Evolutionary conservation across 345 rosid genomes (phyloP).

Genomic region (Pistacia atlantica): DNA sequence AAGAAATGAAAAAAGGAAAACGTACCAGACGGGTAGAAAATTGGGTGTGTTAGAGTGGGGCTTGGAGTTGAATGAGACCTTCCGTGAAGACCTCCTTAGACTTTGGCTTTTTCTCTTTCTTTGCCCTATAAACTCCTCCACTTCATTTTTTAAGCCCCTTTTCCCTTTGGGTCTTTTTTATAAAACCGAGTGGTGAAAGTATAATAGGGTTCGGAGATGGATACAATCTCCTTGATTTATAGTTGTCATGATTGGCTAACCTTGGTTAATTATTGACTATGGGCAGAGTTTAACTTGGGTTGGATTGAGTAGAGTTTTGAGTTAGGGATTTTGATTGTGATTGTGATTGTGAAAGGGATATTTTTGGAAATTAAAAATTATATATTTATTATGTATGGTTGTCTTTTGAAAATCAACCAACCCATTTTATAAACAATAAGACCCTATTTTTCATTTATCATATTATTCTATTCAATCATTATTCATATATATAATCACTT

Average conservation of each 20-base stretch:
- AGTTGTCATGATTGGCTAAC: slow-evolving; percentile 22
- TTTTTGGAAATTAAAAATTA: slow-evolving; percentile 6
- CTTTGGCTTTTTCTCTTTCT: slow-evolving; percentile 24
- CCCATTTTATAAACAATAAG: neutral
- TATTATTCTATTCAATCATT: no score
- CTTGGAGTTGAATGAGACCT: slow-evolving; percentile 19
- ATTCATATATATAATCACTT: no score
- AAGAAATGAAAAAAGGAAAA: neutral
- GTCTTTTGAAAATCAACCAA: neutral
- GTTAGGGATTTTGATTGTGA: neutral
- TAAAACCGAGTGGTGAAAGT: neutral
- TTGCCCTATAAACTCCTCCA: slow-evolving; percentile 6
- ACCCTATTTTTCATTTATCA: no score
- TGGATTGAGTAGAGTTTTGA: neutral
- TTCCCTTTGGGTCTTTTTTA: neutral
- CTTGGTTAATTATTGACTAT: slow-evolving; percentile 26
- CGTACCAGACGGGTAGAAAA: slow-evolving; percentile 31
- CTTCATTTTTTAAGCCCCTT: neutral
- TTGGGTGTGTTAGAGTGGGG: slow-evolving; percentile 1
- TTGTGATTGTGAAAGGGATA: neutral
- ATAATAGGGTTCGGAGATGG: neutral
- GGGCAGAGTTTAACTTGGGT: neutral
- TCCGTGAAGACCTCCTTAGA: slow-evolving; percentile 8
- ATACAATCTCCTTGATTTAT: slow-evolving; percentile 23
- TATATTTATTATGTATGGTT: neutral